These are phyloP conservation scores for Trichosporon sp. DNA, from an alignment of 1,284 basidiomycete species.

Conservation along the genomic window DNA sequence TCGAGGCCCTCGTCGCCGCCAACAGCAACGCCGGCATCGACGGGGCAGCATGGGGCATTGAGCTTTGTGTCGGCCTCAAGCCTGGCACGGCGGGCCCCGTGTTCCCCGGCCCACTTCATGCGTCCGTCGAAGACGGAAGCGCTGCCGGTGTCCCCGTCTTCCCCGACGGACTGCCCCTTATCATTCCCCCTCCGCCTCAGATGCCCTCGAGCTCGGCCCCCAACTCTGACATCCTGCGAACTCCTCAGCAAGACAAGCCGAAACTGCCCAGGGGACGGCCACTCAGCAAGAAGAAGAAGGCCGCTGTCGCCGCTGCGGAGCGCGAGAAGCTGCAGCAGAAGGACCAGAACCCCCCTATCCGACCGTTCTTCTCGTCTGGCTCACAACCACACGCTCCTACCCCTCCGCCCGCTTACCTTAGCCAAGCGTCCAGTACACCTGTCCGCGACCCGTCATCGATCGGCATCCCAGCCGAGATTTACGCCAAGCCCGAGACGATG, in stretches of 20 bases:
- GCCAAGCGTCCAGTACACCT: background rate
- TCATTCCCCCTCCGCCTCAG: background rate
- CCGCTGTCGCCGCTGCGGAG: background rate
- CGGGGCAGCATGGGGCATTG: conserved; percentile 39
- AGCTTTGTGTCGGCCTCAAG: conserved; percentile 39
- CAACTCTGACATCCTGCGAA: background rate
- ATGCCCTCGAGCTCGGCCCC: conserved; percentile 5
- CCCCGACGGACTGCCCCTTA: conserved; percentile 1
- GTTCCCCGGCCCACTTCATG: conserved; percentile 19
- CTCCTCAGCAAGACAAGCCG: background rate
- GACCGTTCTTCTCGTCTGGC: background rate
- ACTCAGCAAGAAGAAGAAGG: conserved; percentile 2
- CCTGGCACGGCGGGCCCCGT: conserved; percentile 10
- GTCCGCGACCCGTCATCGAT: background rate
- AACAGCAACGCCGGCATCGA: conserved; percentile 7
- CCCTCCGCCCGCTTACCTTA: background rate
- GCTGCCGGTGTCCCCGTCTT: background rate
- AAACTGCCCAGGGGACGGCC: background rate
- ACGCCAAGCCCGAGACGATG: conserved; percentile 27
- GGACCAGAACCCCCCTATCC: background rate
- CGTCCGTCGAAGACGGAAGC: conserved; percentile 15
- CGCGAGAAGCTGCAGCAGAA: background rate
- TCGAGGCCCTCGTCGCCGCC: conserved; percentile 34
- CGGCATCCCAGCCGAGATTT: background rate
- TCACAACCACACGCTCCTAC: background rate